Conservation (phyloP, 2,329 filamentous ascomycete genomes). For the Microdochium paspali region DNA sequence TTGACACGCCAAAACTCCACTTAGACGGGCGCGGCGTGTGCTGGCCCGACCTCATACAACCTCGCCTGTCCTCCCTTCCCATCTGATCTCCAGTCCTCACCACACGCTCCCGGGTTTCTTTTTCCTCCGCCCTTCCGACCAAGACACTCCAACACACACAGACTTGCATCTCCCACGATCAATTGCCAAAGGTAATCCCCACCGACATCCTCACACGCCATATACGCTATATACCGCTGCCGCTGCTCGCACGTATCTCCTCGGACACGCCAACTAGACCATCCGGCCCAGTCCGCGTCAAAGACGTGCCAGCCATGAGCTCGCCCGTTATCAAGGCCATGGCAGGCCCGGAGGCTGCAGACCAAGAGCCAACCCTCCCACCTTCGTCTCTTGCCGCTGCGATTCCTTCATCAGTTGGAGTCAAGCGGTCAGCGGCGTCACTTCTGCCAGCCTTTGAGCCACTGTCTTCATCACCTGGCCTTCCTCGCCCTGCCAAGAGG, state of each 20-base stretch:
- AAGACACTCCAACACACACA: background rate
- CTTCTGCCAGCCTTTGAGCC: conserved; percentile 74
- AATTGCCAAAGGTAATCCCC: background rate
- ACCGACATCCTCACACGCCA: too few relatives aligned
- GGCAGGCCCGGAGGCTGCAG: conserved; percentile 12
- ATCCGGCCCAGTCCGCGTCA: conserved; percentile 9
- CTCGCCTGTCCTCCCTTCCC: background rate
- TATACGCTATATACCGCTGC: too few relatives aligned
- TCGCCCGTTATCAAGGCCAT: conserved; percentile 15
- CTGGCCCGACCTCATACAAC: background rate
- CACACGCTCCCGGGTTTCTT: background rate
- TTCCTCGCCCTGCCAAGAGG: conserved; percentile 61
- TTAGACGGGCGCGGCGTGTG: background rate
- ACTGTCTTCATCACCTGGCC: conserved; percentile 65
- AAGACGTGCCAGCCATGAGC: conserved; percentile 11
- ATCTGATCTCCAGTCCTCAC: background rate
- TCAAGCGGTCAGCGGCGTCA: conserved; percentile 55
- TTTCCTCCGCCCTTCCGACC: background rate
- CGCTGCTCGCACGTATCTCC: too few relatives aligned
- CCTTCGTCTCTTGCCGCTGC: conserved; percentile 10
- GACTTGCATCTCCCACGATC: background rate
- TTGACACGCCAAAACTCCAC: background rate
- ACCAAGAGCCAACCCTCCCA: conserved; percentile 26
- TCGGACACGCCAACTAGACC: background rate
- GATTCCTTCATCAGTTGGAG: conserved; percentile 25